Evolutionary conservation across 768 basidiomycete genomes (phyloP).

Genomic region (Leccinum broughii): DNA sequence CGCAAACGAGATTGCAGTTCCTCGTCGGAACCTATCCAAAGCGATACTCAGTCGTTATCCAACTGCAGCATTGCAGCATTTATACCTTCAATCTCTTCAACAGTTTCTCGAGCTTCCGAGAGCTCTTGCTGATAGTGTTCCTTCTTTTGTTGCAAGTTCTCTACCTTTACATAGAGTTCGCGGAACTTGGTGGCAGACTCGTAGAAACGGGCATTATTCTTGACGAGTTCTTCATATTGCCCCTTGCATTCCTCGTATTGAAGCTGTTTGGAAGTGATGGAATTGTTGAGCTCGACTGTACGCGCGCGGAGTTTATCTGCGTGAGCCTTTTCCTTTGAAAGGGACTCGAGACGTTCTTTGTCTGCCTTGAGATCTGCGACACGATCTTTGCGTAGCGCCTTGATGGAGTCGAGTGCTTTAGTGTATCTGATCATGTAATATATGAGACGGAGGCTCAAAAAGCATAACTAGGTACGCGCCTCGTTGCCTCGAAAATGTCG

Average conservation of each 20-base stretch:
- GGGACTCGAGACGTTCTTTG: slow-evolving; percentile 77
- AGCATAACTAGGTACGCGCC: slow-evolving; percentile 44
- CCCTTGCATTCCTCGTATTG: slow-evolving; percentile 72
- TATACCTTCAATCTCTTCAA: slow-evolving; percentile 66
- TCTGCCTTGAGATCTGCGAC: slow-evolving; percentile 90
- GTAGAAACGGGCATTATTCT: slow-evolving; percentile 76
- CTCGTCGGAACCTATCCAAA: slow-evolving; percentile 62
- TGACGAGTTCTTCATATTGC: slow-evolving; percentile 61
- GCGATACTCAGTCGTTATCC: not conserved
- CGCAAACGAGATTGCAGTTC: slow-evolving; percentile 59
- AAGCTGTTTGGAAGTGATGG: slow-evolving; percentile 68
- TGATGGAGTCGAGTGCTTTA: slow-evolving; percentile 93
- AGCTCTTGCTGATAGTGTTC: slow-evolving; percentile 61
- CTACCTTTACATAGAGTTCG: slow-evolving; percentile 74
- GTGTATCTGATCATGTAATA: slow-evolving; percentile 76
- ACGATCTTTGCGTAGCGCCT: slow-evolving; percentile 85
- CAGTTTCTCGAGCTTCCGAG: slow-evolving; percentile 57
- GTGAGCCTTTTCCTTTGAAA: slow-evolving; percentile 80
- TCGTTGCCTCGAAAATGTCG: slow-evolving; percentile 98
- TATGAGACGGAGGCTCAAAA: not conserved
- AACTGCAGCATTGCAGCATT: not conserved
- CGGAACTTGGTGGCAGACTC: slow-evolving; percentile 84
- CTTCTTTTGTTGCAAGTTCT: slow-evolving; percentile 62
- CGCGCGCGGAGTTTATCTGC: slow-evolving; percentile 79
- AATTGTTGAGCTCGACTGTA: slow-evolving; percentile 56